Base-by-base conservation (phyloP, 2,329 filamentous ascomycete genomes). In the Cladobotryum mycophilum region DNA sequence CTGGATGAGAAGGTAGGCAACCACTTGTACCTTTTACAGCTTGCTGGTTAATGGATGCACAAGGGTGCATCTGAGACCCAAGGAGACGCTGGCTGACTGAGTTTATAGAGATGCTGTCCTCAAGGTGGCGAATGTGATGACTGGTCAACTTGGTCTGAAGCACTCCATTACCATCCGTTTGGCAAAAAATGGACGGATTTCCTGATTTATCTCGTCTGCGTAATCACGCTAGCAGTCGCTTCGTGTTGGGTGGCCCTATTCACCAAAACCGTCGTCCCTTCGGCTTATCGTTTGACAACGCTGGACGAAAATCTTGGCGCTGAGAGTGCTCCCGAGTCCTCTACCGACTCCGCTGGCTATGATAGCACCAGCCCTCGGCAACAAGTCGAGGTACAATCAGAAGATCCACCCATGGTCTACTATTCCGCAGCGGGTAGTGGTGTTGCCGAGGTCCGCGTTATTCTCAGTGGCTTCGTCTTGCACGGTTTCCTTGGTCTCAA, bases 351-450 rank as follows among this genome's bases (percentile, higher is more conserved):
- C 2, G 58, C 67, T 20, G 69, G 62, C 53, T 75, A 69, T 42
- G 73, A 75, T 52, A 74, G 70, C 17, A 71, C 74, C 3, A 75
- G 69, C 36, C 71, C 74, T 7, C 64, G 61, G 5, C 65, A 65
- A 20, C 52, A 74, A 63, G 54, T 73, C 65, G 17, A 73, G n/a
- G 44, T 53, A 2, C 69, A 56, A 55, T 68, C 48, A 55, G 66
- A 49, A 54, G 61, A 63, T 1, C 79, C 85, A 2, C 87, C 89
- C 1, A 95, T 95, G 85, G 80, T 92, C 5, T 99, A 96, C 69
- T 99, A 96, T 67, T 91, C 93, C 7, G 93, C 92, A 52, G 92
- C 92, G 40, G 93, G 93, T 45, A 96, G 90, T 69, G 93, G 93
- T 60, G 93, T 99, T 12, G 93, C 93, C 6, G 93, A 99, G 71